Conservation (phyloP, 495 filamentous ascomycete genomes). For the Neurospora discreta region DNA sequence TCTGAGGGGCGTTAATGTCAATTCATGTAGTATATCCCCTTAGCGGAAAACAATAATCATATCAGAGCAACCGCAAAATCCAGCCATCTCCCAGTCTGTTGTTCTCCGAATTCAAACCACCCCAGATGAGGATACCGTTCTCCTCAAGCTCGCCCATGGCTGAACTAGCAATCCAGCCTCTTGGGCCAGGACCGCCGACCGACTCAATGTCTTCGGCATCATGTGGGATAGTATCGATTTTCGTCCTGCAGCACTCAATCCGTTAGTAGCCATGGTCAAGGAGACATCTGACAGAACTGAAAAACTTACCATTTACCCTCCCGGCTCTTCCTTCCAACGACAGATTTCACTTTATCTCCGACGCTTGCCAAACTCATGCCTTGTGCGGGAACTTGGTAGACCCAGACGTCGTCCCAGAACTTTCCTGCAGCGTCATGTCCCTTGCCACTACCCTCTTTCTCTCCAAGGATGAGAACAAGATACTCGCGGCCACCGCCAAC, state of each 20-base stretch:
- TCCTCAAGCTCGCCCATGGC: conserved; percentile 38
- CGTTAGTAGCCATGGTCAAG: neutral
- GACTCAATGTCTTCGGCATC: conserved; percentile 35
- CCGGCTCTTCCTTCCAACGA: conserved; percentile 38
- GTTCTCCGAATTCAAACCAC: conserved; percentile 35
- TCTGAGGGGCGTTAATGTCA: neutral
- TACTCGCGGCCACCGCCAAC: conserved; percentile 44
- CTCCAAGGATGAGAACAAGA: conserved; percentile 58
- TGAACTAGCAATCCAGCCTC: conserved; percentile 39
- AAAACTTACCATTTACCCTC: conserved; percentile 37
- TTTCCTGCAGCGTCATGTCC: conserved; percentile 58
- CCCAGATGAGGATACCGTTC: conserved; percentile 40
- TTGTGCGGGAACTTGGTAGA: conserved; percentile 48
- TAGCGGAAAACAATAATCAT: conserved; percentile 10
- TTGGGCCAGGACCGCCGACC: conserved; percentile 27
- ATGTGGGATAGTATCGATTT: conserved; percentile 27
- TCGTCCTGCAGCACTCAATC: conserved; percentile 3
- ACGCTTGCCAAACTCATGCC: conserved; percentile 40
- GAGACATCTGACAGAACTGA: neutral
- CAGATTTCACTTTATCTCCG: conserved; percentile 42
- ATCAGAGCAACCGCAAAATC: conserved; percentile 33
- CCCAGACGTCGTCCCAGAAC: conserved; percentile 65
- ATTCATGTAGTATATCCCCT: neutral
- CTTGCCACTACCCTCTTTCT: conserved; percentile 46
- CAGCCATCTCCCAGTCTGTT: conserved; percentile 41